phyloP scores from a whole-genome alignment of 805 yeast genomes.

The Lipomyces lipofer region DNA sequence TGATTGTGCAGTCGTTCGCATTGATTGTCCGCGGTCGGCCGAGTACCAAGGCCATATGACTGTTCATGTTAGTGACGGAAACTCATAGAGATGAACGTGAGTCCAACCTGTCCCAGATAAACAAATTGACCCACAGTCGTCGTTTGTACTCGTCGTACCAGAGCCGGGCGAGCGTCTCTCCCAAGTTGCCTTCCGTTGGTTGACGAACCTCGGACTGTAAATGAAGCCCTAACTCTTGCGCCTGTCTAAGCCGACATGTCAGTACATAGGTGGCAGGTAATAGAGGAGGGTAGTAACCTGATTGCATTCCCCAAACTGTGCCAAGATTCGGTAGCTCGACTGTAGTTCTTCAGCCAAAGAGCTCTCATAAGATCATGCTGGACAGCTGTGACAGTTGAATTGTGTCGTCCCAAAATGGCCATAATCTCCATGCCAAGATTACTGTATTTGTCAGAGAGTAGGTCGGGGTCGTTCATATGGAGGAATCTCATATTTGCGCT shows the following conservation, averaged over 20 bases:
- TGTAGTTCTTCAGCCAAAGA: slow-evolving; percentile 1
- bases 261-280: neutral
- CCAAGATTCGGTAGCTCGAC: slow-evolving; percentile 1
- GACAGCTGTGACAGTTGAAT: neutral
- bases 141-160: slow-evolving; percentile 2
- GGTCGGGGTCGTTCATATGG: neutral
- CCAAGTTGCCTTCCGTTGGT: neutral
- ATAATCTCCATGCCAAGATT: slow-evolving; percentile 1
- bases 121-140: neutral
- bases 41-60: slow-evolving; percentile 1
- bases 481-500: neutral
- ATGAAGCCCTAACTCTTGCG: neutral
- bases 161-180: neutral
- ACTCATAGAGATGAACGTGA: neutral
- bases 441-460: neutral
- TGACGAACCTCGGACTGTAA: slow-evolving; percentile 1
- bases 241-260: neutral
- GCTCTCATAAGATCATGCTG: neutral
- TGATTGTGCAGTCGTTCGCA: slow-evolving; percentile 2
- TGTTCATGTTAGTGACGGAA: neutral
- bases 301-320: slow-evolving; percentile 1
- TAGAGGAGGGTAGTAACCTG: slow-evolving; percentile 1
- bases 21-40: neutral
- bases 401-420: slow-evolving; percentile 1
- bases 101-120: slow-evolving; percentile 1